phyloP scores from a whole-genome alignment of 306 rosid species.

The Malus sieversii region DNA sequence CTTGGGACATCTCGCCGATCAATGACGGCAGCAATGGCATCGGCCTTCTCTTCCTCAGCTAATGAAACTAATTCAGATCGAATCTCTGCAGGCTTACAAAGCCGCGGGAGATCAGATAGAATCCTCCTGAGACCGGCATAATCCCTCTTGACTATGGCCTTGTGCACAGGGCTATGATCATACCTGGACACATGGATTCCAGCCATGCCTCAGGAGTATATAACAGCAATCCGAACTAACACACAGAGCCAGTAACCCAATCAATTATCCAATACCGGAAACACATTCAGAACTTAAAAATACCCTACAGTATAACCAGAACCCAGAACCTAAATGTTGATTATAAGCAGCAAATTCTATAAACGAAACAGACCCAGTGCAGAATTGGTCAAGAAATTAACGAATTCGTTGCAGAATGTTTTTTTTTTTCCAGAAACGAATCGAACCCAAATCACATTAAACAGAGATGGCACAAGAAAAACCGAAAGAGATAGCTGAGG shows the following conservation, averaged over 20 bases:
- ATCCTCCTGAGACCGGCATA: conserved; percentile 60
- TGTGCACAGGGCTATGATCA: conserved; percentile 88
- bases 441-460: conserved; percentile 34
- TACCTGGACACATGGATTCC: conserved; percentile 60
- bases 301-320: conserved; percentile 1
- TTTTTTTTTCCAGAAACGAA: conserved; percentile 16
- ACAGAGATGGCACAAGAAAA: conserved; percentile 28
- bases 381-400: conserved; percentile 26
- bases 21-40: conserved; percentile 60
- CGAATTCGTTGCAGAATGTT: conserved; percentile 14
- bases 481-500: conserved; percentile 10
- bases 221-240: conserved; percentile 32
- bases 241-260: conserved; percentile 24
- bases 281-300: background rate
- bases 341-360: conserved; percentile 19
- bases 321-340: conserved; percentile 9
- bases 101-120: conserved; percentile 49
- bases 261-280: conserved; percentile 28
- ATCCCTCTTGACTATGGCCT: conserved; percentile 68
- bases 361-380: conserved; percentile 25
- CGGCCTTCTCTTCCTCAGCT: conserved; percentile 89
- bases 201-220: conserved; percentile 57
- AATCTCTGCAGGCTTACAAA: conserved; percentile 60
- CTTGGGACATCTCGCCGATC: conserved; percentile 87
- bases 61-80: conserved; percentile 53